Percentiles rank a stretch among this genome's conserved stretches.
Conservation (phyloP, 495 filamentous ascomycete species). For the Thozetella sp. region DNA sequence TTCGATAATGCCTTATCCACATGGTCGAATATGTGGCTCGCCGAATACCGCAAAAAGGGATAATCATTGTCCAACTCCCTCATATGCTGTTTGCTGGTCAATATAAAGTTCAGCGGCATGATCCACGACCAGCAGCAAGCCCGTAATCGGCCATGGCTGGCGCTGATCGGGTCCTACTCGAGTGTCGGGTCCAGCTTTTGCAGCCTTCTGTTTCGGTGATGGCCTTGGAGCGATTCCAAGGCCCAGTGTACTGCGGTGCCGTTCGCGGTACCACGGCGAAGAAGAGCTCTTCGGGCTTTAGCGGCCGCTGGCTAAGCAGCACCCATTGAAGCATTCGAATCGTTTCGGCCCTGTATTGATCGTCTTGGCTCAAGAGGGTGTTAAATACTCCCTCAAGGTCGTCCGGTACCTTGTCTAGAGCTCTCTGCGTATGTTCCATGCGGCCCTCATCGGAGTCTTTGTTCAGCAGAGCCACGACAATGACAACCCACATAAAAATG, state of each 20-base stretch:
- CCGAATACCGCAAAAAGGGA: conserved; percentile 4
- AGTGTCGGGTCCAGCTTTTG: conserved; percentile 11
- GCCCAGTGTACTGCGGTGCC: no score
- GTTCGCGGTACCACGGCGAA: neutral
- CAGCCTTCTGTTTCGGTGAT: conserved; percentile 6
- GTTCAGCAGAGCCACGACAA: conserved; percentile 33
- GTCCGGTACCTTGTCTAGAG: neutral
- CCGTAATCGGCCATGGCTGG: conserved; percentile 9
- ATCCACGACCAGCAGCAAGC: conserved; percentile 2
- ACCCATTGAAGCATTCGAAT: conserved; percentile 13
- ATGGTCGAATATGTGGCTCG: neutral
- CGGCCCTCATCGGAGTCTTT: conserved; percentile 24
- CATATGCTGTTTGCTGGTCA: neutral
- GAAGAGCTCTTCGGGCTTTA: conserved; percentile 13
- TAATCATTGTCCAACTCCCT: neutral
- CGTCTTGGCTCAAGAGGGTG: neutral
- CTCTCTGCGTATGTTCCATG: conserved; percentile 4
- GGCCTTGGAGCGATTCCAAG: no score
- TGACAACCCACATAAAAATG: conserved; percentile 35
- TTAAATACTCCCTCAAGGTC: conserved; percentile 9
- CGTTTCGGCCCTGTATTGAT: conserved; percentile 5
- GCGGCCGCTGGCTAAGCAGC: conserved; percentile 1
- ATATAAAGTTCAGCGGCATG: neutral
- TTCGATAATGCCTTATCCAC: conserved; percentile 6
- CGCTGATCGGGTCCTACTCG: neutral